Conservation (phyloP, 2,329 filamentous ascomycete genomes). For the Penicillium psychrosexuale region DNA sequence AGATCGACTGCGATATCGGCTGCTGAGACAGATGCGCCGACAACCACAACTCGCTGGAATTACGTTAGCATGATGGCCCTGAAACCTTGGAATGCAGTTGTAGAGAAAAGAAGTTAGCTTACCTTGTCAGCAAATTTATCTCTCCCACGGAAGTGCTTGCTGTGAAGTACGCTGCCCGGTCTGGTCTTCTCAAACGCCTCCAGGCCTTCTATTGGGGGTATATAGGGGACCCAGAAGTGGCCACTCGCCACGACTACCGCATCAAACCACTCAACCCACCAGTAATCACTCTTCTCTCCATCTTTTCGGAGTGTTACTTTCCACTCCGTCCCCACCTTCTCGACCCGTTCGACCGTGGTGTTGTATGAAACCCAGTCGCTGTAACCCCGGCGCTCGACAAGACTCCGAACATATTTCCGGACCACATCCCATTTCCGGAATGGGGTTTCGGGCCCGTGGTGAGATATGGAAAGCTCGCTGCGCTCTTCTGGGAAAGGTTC, state of each 20-base stretch:
- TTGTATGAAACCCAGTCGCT: not conserved
- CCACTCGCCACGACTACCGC: not conserved
- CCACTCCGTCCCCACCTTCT: not conserved
- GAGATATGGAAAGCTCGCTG: not conserved
- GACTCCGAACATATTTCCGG: not conserved
- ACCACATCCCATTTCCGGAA: not conserved
- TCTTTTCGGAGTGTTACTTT: not conserved
- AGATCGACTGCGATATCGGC: not conserved
- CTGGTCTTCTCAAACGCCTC: not conserved
- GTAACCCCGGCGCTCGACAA: not conserved
- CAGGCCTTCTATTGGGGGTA: not conserved
- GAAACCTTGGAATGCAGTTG: not conserved
- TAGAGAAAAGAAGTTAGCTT: not conserved
- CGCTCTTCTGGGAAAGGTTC: not conserved
- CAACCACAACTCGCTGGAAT: not conserved
- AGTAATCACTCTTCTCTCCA: not conserved
- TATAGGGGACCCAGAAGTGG: conserved; percentile 1
- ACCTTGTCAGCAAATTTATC: not conserved
- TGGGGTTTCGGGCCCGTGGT: not conserved
- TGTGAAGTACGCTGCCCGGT: not conserved
- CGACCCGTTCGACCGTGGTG: not conserved
- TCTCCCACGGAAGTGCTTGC: conserved; percentile 1
- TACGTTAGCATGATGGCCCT: not conserved
- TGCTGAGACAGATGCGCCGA: not conserved
- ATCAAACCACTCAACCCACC: not conserved